Base-by-base conservation (phyloP, 73 alveolate species). In the Durusdinium trenchii region DNA sequence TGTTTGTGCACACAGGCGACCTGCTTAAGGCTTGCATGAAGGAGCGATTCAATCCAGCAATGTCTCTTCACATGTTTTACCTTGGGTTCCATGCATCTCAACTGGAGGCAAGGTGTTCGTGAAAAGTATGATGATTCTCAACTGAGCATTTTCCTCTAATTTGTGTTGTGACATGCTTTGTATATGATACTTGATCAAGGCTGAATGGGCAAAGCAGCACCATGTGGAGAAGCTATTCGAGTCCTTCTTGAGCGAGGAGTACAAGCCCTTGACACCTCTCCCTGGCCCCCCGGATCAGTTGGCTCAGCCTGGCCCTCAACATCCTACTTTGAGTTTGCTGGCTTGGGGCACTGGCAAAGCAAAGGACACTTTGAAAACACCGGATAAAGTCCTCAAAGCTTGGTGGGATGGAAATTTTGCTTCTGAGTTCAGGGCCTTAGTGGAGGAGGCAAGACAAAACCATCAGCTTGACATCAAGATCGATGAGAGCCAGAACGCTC, bases 161-260 rank as follows among this genome's bases (percentile, higher is more conserved):
- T n/a, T n/a, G n/a, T n/a, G n/a, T n/a, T n/a, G n/a, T n/a, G n/a
- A n/a, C n/a, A n/a, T n/a, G n/a, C n/a, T n/a, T n/a, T n/a, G n/a
- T n/a, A n/a, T n/a, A n/a, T n/a, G n/a, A 54, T 10, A 54, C 67
- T 10, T 54, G 10, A 54, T 54, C 30, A 10, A 73, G 85, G 51
- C 36, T 48, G 85, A 73, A 18, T 73, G 85, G 85, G 85, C 85
- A 14, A 6, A 16, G 51, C 85, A 73, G 51, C 85, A 73, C 51
- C 85, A 73, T n/a, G 18, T 36, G 32, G 85, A 73, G 85, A 35
- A 32, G 36, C 36, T 40, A 14, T 14, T n/a, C 51, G 35, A 73
- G 48, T 3, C 10, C 36, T 7, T 73, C 85, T 6, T 9, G 28
- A 73, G 32, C 51, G 51, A 36, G 52, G 36, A 73, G 45, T 73